Evolutionary conservation across 768 basidiomycete species (phyloP).

Genomic region (Jaapia argillacea): DNA sequence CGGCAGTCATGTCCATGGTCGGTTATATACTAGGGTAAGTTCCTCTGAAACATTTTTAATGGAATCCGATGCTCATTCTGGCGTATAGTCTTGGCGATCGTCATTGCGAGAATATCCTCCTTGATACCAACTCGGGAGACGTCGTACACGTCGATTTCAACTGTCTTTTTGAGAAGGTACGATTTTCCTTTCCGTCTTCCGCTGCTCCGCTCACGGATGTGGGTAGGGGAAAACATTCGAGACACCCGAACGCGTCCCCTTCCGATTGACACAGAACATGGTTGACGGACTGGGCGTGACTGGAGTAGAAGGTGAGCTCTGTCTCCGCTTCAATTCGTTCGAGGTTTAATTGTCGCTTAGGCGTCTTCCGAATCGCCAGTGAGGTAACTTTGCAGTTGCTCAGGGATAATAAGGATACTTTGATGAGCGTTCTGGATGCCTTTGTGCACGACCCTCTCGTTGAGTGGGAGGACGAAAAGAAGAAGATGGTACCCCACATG

Average conservation of each 20-base stretch:
- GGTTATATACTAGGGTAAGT: slow-evolving; percentile 90
- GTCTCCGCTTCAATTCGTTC: slow-evolving; percentile 1
- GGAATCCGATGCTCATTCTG: not conserved
- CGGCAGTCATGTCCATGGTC: slow-evolving; percentile 98
- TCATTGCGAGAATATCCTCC: slow-evolving; percentile 92
- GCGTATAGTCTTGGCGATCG: slow-evolving; percentile 82
- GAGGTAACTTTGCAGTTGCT: slow-evolving; percentile 85
- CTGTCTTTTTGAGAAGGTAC: slow-evolving; percentile 91
- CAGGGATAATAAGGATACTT: slow-evolving; percentile 81
- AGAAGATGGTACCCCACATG: slow-evolving; percentile 39
- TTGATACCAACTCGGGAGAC: slow-evolving; percentile 83
- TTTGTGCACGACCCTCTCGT: slow-evolving; percentile 96
- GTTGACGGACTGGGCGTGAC: slow-evolving; percentile 89
- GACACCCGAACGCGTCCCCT: slow-evolving; percentile 87
- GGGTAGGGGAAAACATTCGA: slow-evolving; percentile 72
- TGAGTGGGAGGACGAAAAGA: slow-evolving; percentile 86
- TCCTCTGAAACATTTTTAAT: not conserved
- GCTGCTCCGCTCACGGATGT: slow-evolving; percentile 1
- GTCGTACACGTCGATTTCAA: slow-evolving; percentile 97
- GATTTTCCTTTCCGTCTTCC: slow-evolving; percentile 5
- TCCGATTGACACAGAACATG: slow-evolving; percentile 89
- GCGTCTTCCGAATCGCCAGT: slow-evolving; percentile 84
- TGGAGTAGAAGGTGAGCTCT: slow-evolving; percentile 71
- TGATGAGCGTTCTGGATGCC: slow-evolving; percentile 94
- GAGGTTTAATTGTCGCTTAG: slow-evolving; percentile 22